phyloP scores from a whole-genome alignment of 129 eudicot genomes.

The Artemisia argyi region DNA sequence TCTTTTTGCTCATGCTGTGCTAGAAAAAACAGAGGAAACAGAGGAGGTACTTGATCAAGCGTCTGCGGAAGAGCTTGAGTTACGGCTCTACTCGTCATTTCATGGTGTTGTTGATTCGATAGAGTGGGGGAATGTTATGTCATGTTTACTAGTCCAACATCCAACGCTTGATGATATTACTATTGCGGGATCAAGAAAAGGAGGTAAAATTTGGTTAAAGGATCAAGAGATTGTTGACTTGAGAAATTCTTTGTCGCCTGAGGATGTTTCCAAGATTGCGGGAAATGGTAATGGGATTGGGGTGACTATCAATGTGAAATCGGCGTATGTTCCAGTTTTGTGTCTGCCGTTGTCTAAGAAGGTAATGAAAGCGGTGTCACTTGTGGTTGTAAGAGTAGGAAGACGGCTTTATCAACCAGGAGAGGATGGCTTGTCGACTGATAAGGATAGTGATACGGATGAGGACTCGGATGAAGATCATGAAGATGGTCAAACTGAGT shows the following conservation, averaged over 20 bases:
- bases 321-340: conserved; percentile 25
- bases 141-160: conserved; percentile 30
- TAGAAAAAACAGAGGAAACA: conserved; percentile 10
- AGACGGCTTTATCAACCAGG: conserved; percentile 32
- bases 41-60: conserved; percentile 13
- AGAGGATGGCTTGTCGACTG: conserved; percentile 22
- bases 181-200: conserved; percentile 29
- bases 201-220: conserved; percentile 22
- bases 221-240: conserved; percentile 10
- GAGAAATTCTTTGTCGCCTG: conserved; percentile 28
- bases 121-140: conserved; percentile 40
- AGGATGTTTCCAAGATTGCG: conserved; percentile 21
- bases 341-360: conserved; percentile 9
- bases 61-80: conserved; percentile 26
- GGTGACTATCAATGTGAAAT: conserved; percentile 28
- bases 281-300: conserved; percentile 36
- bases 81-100: conserved; percentile 32
- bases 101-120: conserved; percentile 38
- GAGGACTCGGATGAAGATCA: conserved; percentile 21
- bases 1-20: conserved; percentile 22
- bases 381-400: conserved; percentile 35
- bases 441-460: conserved; percentile 16
- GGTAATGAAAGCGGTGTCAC: conserved; percentile 29
- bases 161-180: conserved; percentile 27
- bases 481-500: conserved; percentile 15